Percentiles rank a stretch among this genome's conserved stretches.
Evolutionary conservation across 352 stramenopile species (phyloP).

Genomic region (Phytophthora parvispora): DNA sequence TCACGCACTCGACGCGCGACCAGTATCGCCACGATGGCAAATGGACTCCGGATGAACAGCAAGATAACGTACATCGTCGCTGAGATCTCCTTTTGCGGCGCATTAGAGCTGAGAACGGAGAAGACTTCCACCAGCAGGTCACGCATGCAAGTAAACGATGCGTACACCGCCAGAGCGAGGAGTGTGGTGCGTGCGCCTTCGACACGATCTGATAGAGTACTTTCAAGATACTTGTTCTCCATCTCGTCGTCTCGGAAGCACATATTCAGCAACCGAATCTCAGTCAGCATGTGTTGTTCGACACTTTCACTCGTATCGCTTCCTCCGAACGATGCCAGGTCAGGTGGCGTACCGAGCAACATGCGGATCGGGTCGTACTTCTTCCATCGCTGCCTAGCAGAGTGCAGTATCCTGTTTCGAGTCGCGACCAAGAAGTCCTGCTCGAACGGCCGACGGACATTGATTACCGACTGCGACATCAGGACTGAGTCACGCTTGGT

Average conservation of each 20-base stretch:
- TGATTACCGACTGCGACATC: conserved; percentile 48
- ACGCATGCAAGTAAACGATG: conserved; percentile 72
- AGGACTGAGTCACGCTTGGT: conserved; percentile 72
- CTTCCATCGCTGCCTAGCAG: conserved; percentile 60
- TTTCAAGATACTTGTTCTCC: conserved; percentile 82
- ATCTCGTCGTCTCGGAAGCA: conserved; percentile 78
- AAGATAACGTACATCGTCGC: conserved; percentile 49
- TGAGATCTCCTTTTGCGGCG: conserved; percentile 19
- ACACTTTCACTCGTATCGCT: conserved; percentile 50
- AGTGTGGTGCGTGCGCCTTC: conserved; percentile 74
- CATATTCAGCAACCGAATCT: conserved; percentile 71
- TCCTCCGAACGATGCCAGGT: conserved; percentile 42
- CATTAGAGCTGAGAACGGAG: conserved; percentile 30
- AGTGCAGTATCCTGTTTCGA: conserved; percentile 59
- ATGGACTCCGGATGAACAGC: conserved; percentile 39
- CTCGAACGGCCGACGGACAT: conserved; percentile 56
- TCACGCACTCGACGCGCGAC: conserved; percentile 47
- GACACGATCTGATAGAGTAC: conserved; percentile 65
- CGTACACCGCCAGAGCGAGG: conserved; percentile 64
- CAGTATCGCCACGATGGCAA: conserved; percentile 43
- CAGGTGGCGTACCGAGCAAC: conserved; percentile 61
- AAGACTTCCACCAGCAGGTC: conserved; percentile 70
- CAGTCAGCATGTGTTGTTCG: conserved; percentile 71
- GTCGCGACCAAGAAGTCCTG: conserved; percentile 64
- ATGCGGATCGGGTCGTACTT: conserved; percentile 69